Evolutionary conservation across 371 early-diverging fungal species (phyloP).

Genomic region (Coemansia sp.): DNA sequence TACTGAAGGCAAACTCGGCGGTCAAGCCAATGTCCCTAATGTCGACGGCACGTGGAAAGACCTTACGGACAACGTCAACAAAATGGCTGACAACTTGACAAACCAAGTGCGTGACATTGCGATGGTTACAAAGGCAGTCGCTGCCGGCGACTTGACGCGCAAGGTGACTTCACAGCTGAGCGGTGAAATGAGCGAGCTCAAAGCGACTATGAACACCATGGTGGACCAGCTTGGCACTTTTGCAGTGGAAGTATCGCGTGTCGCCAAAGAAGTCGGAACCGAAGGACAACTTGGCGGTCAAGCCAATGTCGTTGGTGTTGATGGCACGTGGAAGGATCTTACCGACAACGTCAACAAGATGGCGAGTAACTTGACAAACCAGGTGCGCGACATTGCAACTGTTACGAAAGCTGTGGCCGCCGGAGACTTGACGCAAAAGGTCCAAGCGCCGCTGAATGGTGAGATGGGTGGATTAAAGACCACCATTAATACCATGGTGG

Average conservation of each 20-base stretch:
- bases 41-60: slow-evolving; percentile 72
- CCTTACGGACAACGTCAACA: slow-evolving; percentile 67
- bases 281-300: slow-evolving; percentile 56
- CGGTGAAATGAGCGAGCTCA: slow-evolving; percentile 67
- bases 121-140: slow-evolving; percentile 54
- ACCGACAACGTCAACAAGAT: slow-evolving; percentile 60
- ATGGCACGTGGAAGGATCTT: slow-evolving; percentile 55
- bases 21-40: slow-evolving; percentile 45
- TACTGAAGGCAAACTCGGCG: slow-evolving; percentile 60
- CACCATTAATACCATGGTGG: slow-evolving; percentile 70
- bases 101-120: slow-evolving; percentile 73
- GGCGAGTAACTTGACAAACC: slow-evolving; percentile 56
- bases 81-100: slow-evolving; percentile 67
- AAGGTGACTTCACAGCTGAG: slow-evolving; percentile 61
- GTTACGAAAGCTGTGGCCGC: slow-evolving; percentile 56
- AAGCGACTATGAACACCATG: slow-evolving; percentile 71
- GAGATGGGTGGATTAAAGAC: slow-evolving; percentile 68
- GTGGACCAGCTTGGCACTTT: slow-evolving; percentile 55
- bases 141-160: slow-evolving; percentile 60
- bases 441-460: slow-evolving; percentile 61
- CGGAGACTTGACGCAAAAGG: slow-evolving; percentile 66
- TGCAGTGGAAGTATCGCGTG: slow-evolving; percentile 50
- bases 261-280: slow-evolving; percentile 50
- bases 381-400: slow-evolving; percentile 39
- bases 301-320: slow-evolving; percentile 47